Conservation (phyloP, 2,329 filamentous ascomycete species). For the Epichloe brachyelytri region DNA sequence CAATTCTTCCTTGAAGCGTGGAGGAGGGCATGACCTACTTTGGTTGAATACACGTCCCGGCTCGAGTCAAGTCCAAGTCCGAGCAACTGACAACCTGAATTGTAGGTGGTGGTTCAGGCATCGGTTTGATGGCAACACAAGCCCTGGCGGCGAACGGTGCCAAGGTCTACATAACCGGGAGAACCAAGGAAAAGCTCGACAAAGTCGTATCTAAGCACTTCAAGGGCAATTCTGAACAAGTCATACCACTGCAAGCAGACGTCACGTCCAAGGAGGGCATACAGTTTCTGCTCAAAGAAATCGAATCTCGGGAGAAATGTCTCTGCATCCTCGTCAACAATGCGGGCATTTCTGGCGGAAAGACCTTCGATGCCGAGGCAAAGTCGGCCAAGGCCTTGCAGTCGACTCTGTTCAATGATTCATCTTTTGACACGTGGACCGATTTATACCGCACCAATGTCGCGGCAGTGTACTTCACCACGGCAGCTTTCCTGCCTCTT, state of each 20-base stretch:
- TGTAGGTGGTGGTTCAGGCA: constrained; percentile 43
- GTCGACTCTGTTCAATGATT: constrained; percentile 53
- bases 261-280: constrained; percentile 50
- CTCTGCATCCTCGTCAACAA: constrained; percentile 59
- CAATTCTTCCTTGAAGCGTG: too few relatives aligned
- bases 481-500: constrained; percentile 48
- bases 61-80: not conserved
- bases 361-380: constrained; percentile 36
- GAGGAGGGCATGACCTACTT: too few relatives aligned
- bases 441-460: constrained; percentile 64
- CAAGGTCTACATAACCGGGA: constrained; percentile 59
- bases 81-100: not conserved
- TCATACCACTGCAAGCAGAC: constrained; percentile 48
- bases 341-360: constrained; percentile 45
- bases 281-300: constrained; percentile 41
- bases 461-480: constrained; percentile 52
- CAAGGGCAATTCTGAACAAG: constrained; percentile 38
- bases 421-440: constrained; percentile 59
- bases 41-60: too few relatives aligned
- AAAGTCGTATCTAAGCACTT: constrained; percentile 45
- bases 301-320: constrained; percentile 40
- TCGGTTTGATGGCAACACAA: constrained; percentile 57
- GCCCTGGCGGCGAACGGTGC: constrained; percentile 54
- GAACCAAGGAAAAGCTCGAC: constrained; percentile 48
- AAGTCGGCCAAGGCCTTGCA: constrained; percentile 39